Evolutionary conservation across 1,139 yeast genomes (phyloP).

Genomic region (Candida sp.): DNA sequence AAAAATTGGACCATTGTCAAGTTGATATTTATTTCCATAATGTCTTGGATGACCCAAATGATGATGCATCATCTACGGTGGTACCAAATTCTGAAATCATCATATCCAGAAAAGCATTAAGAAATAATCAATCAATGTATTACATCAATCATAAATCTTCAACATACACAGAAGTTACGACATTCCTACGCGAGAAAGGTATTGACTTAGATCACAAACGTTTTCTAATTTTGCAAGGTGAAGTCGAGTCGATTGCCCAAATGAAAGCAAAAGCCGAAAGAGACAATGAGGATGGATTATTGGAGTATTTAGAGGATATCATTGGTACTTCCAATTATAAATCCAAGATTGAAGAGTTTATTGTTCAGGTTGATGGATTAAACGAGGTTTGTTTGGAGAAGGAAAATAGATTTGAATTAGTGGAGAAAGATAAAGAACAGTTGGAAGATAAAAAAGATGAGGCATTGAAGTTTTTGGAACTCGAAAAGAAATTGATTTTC

Average conservation of each 20-base stretch:
- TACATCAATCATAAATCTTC: constrained; percentile 69
- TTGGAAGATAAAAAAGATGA: constrained; percentile 69
- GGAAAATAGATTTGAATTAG: constrained; percentile 74
- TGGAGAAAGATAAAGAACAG: constrained; percentile 69
- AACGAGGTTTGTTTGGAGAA: constrained; percentile 83
- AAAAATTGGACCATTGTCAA: constrained; percentile 67
- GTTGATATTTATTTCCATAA: constrained; percentile 92
- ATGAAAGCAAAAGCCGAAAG: constrained; percentile 97
- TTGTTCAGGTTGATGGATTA: constrained; percentile 57
- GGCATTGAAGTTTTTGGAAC: constrained; percentile 62
- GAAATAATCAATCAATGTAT: constrained; percentile 77
- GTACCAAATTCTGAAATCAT: constrained; percentile 60
- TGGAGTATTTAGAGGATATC: constrained; percentile 94
- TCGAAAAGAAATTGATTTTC: constrained; percentile 60
- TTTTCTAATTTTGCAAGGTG: constrained; percentile 94
- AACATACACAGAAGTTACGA: constrained; percentile 77
- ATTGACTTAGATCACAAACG: constrained; percentile 94
- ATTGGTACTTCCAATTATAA: constrained; percentile 92
- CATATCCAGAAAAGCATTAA: constrained; percentile 76
- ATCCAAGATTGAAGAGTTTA: constrained; percentile 64
- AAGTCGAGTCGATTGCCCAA: constrained; percentile 96
- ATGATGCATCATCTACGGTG: constrained; percentile 32
- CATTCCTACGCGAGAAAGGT: constrained; percentile 73
- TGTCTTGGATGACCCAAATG: constrained; percentile 56
- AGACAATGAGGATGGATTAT: constrained; percentile 88